Percentiles rank a stretch among this genome's conserved stretches.
phyloP scores from a whole-genome alignment of 1,284 basidiomycete species.

The Hemileia vastatrix region DNA sequence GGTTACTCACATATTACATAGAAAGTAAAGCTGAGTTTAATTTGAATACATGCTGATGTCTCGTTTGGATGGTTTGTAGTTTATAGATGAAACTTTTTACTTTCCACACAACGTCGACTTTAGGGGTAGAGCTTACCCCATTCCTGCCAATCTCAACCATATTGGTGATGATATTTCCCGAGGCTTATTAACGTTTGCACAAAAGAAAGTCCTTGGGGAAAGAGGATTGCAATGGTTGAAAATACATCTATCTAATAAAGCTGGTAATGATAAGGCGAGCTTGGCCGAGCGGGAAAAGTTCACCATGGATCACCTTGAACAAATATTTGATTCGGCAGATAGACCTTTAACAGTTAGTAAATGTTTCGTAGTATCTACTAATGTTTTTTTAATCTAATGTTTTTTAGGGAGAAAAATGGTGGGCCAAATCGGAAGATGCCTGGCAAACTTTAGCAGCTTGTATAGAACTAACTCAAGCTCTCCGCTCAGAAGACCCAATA shows the following conservation, averaged over 20 bases:
- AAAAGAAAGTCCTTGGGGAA: constrained; percentile 66
- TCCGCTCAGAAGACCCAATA: constrained; percentile 63
- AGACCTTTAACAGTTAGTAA: constrained; percentile 65
- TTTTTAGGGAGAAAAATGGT: constrained; percentile 61
- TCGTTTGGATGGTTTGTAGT: constrained; percentile 49
- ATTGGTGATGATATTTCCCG: constrained; percentile 91
- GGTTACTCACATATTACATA: neutral
- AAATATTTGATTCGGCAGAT: constrained; percentile 73
- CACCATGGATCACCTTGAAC: constrained; percentile 61
- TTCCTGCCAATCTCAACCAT: constrained; percentile 91
- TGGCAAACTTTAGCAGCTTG: constrained; percentile 95
- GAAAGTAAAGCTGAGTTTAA: neutral
- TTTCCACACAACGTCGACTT: constrained; percentile 97
- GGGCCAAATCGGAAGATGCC: constrained; percentile 73
- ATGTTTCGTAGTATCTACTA: no score
- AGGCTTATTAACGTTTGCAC: constrained; percentile 76
- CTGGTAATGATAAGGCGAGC: constrained; percentile 87
- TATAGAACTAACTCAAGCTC: constrained; percentile 69
- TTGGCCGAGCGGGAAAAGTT: constrained; percentile 82
- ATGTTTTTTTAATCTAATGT: neutral
- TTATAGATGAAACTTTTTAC: constrained; percentile 77
- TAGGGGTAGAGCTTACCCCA: constrained; percentile 91
- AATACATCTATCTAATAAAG: constrained; percentile 86
- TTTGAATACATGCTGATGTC: neutral
- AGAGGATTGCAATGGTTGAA: constrained; percentile 76